Evolutionary conservation across 1,139 yeast species (phyloP), one percentile per base, ranked within the genome.

Genomic region (Eremothecium gossypii): DNA sequence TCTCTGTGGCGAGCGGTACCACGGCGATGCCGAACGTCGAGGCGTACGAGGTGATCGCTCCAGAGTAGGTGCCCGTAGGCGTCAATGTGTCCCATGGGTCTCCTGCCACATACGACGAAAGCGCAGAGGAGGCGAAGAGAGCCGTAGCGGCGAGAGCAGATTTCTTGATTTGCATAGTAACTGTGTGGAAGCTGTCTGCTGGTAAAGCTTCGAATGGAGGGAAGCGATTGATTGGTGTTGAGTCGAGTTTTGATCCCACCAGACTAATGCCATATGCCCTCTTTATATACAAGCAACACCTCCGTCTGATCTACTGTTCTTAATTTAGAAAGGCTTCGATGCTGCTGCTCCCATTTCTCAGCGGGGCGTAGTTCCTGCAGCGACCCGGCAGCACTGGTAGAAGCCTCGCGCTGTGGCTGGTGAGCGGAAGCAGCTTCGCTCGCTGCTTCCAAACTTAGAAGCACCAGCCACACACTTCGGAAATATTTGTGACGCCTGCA

Each of bases 31-130:
- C 91, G 56, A 82, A 82, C 40, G 73, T 67, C 41, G 68, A 65
- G 27, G 76, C 50, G 67, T 78, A 78, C 57, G 77, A 79, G 38
- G 86, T 78, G 40, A 71, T 48, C 49, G 79, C 85, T 55, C 80
- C 81, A 31, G 75, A 48, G 47, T 74, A 74, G 35, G 79, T 68
- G 33, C 70, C 72, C 39, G 67, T 51, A 52, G 89, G 87, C 36
- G 85, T 79, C 63, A 80, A 70, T 42, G 86, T 77, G 30, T 85
- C 69, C 77, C 84, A 79, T 55, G 89, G 80, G 52, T 77, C 81
- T 46, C 83, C 61, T 61, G 86, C 81, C 63, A 77, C 73, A 61
- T 73, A 69, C 56, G 84, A 79, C 58, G 89, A 76, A 59, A 77
- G 46, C 46, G 81, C 69, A 38, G 73, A 52, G 43, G 76, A 66